Evolutionary conservation across 1,284 basidiomycete genomes (phyloP), one percentile per base, ranked within the genome.

Genomic region (Golubevia pallescens): DNA sequence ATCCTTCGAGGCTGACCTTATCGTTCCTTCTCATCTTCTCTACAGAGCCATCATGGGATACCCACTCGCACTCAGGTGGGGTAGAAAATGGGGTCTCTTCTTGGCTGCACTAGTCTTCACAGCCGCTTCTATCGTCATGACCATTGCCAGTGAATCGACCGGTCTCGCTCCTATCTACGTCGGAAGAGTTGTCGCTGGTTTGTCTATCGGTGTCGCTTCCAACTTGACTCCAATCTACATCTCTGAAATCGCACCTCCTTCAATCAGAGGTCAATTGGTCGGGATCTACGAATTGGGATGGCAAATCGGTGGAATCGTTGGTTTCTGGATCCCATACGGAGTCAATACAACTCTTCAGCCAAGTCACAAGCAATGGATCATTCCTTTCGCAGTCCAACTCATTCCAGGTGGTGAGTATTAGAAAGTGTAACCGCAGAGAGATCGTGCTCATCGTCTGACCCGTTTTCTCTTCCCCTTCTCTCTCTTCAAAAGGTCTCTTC

Each of bases 311-410:
- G 83, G 74, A 14, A 65, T 87, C 32, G 76, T 86, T 34, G 87
- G 88, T 1, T 88, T 88, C 75, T 88, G 88, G 88, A 88, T 88
- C 59, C 14, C 20, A 73, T 70, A 61, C 57, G 20, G 4, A 10
- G 28, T 24, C 3, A n/a, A 56, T 24, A 19, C 67, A 28, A 32
- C 48, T 42, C 55, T 51, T 10, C n/a, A 54, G 0, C 62, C 84
- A 14, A 78, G 81, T 19, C 78, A 75, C 51, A 85, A 72, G 48
- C 88, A 88, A 70, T 90, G 88, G 88, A 75, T 87, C 7, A 87
- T 89, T 65, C 88, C 89, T 1, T 87, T 89, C 68, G 88, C 87
- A 1, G 82, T 89, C 8, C 89, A 90, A 71, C 85, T 89, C 54
- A 86, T 89, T 51, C 89, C 89, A 1, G 88, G 87, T 10, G 88